phyloP scores from a whole-genome alignment of 805 yeast species.

The Candida ortonii region DNA sequence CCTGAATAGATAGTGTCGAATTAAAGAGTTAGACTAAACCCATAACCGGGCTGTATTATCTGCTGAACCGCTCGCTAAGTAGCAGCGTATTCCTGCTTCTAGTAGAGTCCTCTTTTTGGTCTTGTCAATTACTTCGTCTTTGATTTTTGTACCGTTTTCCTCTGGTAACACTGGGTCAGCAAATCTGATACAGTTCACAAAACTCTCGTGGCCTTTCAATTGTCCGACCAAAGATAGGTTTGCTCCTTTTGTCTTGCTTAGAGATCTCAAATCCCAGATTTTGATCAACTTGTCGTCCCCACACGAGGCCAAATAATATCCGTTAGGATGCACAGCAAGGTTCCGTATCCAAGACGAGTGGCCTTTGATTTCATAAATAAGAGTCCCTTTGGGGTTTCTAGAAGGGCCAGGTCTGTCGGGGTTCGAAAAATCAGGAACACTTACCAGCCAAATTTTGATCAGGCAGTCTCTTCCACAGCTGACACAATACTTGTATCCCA shows the following conservation, averaged over 20 bases:
- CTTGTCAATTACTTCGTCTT: conserved; percentile 24
- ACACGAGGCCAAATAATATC: conserved; percentile 63
- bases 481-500: conserved; percentile 71
- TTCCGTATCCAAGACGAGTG: conserved; percentile 87
- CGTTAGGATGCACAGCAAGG: conserved; percentile 70
- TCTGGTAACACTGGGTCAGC: conserved; percentile 43
- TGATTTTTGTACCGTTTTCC: conserved; percentile 11
- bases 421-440: conserved; percentile 57
- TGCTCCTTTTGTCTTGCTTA: conserved; percentile 29
- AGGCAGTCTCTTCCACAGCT: conserved; percentile 79
- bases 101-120: conserved; percentile 31
- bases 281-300: conserved; percentile 77
- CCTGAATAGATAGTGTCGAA: neutral
- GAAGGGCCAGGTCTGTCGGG: conserved; percentile 41
- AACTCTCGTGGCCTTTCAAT: conserved; percentile 68
- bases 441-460: conserved; percentile 75
- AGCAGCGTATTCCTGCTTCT: conserved; percentile 54
- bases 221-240: conserved; percentile 28
- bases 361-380: conserved; percentile 58
- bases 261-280: conserved; percentile 66
- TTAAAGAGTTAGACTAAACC: conserved; percentile 34
- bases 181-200: conserved; percentile 60
- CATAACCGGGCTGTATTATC: conserved; percentile 57
- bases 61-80: conserved; percentile 61
- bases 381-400: conserved; percentile 57